Conservation (phyloP, 306 rosid species). For the Potentilla sterilis region DNA sequence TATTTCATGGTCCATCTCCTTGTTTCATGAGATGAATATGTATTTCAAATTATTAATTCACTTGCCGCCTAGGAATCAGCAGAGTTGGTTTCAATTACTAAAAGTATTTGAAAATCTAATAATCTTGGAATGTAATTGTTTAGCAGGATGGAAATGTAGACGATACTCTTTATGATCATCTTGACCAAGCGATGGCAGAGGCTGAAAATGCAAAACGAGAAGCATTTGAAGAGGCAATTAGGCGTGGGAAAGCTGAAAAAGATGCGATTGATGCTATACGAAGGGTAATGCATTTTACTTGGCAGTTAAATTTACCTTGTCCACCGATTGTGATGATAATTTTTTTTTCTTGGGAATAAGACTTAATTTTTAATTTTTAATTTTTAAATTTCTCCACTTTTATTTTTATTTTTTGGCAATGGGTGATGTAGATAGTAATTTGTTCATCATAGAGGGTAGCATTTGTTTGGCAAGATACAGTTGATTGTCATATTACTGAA, state of each 20-base stretch:
- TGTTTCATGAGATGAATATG: neutral
- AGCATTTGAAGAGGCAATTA: constrained; percentile 52
- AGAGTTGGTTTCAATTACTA: constrained; percentile 5
- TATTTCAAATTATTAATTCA: neutral
- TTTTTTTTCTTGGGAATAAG: neutral
- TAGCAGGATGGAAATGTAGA: constrained; percentile 65
- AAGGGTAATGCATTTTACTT: constrained; percentile 44
- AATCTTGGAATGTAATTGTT: constrained; percentile 15
- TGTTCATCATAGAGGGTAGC: neutral
- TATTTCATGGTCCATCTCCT: neutral
- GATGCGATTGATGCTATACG: constrained; percentile 56
- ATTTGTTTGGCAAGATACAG: neutral
- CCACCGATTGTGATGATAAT: neutral
- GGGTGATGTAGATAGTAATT: neutral
- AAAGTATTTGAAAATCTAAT: neutral
- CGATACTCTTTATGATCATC: constrained; percentile 55
- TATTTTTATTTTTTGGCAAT: neutral
- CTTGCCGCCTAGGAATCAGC: constrained; percentile 2
- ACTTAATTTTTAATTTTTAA: neutral
- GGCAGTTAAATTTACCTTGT: neutral
- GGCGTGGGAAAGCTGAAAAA: constrained; percentile 71
- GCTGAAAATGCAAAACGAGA: constrained; percentile 57
- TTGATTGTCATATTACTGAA: constrained; percentile 1
- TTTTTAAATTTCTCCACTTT: too few species aligned
- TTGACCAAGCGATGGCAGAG: constrained; percentile 60